These are phyloP conservation scores for Boletus subcaerulescens DNA, from an alignment of 768 basidiomycete species.

Conservation along the genomic window DNA sequence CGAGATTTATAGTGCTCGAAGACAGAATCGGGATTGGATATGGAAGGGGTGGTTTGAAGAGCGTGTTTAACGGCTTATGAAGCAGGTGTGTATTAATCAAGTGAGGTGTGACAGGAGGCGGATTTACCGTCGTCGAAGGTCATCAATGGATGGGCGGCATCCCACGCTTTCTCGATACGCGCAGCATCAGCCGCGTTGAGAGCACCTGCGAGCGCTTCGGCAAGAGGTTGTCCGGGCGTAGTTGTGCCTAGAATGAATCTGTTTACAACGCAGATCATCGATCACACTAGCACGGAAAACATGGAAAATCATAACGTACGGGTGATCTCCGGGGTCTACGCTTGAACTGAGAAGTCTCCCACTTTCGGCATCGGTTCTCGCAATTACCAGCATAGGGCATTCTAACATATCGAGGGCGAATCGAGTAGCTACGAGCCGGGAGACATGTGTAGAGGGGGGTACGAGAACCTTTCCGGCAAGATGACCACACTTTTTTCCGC, in stretches of 20 bases:
- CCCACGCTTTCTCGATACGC: slow-evolving; percentile 74
- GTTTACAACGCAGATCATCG: slow-evolving; percentile 10
- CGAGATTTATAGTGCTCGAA: slow-evolving; percentile 58
- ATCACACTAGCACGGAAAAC: slow-evolving; percentile 2
- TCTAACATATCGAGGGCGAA: slow-evolving; percentile 91
- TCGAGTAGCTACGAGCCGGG: slow-evolving; percentile 78
- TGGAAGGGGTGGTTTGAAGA: slow-evolving; percentile 16
- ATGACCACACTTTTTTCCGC: slow-evolving; percentile 95
- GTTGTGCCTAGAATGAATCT: slow-evolving; percentile 70
- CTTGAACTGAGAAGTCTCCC: slow-evolving; percentile 82
- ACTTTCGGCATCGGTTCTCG: slow-evolving; percentile 89
- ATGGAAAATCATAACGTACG: slow-evolving; percentile 33
- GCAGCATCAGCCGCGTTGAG: slow-evolving; percentile 68
- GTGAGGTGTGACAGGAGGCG: slow-evolving; percentile 44
- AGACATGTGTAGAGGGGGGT: slow-evolving; percentile 82
- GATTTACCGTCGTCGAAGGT: slow-evolving; percentile 81
- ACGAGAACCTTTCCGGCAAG: slow-evolving; percentile 91
- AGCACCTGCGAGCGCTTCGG: slow-evolving; percentile 67
- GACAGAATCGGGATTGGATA: slow-evolving; percentile 38
- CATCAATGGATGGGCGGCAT: slow-evolving; percentile 58
- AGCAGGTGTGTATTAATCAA: not conserved
- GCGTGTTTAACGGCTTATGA: slow-evolving; percentile 23
- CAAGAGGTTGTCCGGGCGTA: slow-evolving; percentile 48
- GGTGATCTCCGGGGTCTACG: slow-evolving; percentile 77
- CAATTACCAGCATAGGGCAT: slow-evolving; percentile 84